Evolutionary conservation across 495 filamentous ascomycete genomes (phyloP).

Genomic region (Bryoglossum gracile): DNA sequence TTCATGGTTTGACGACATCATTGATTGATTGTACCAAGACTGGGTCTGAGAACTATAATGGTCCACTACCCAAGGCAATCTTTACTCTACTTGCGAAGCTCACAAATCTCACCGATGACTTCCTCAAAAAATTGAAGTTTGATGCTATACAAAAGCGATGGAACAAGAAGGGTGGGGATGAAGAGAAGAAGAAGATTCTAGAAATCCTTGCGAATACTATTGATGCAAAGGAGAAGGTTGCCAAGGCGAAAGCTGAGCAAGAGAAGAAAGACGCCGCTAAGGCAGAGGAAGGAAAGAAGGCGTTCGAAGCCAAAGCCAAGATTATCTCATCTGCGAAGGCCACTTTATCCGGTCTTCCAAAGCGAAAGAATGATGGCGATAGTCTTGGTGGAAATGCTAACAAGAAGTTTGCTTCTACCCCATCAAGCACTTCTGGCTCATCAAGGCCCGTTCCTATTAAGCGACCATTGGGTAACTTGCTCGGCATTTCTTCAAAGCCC

Average conservation of each 20-base stretch:
- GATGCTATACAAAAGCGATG: constrained; percentile 54
- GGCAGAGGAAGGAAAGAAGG: constrained; percentile 28
- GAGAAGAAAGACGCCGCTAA: constrained; percentile 11
- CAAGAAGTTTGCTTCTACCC: constrained; percentile 23
- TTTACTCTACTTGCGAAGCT: constrained; percentile 60
- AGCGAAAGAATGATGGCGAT: constrained; percentile 25
- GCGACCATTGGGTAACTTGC: constrained; percentile 26
- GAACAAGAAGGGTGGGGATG: constrained; percentile 57
- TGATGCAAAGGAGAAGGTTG: constrained; percentile 39
- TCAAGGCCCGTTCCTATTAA: constrained; percentile 17
- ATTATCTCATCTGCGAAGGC: background rate
- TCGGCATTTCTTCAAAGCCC: constrained; percentile 24
- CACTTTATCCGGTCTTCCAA: constrained; percentile 4
- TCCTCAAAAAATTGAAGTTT: constrained; percentile 61
- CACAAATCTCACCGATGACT: constrained; percentile 52
- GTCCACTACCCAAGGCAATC: constrained; percentile 53
- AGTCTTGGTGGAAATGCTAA: constrained; percentile 13
- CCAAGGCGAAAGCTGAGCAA: constrained; percentile 30
- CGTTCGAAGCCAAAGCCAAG: constrained; percentile 26
- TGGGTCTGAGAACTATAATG: constrained; percentile 58
- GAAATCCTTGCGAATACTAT: constrained; percentile 39
- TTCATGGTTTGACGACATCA: constrained; percentile 50
- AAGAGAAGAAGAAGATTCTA: constrained; percentile 41
- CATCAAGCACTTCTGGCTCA: constrained; percentile 6
- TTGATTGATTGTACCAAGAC: constrained; percentile 59